A percentile compares a stretch with the other conserved stretches of the same genome.
phyloP scores from a whole-genome alignment of 2,329 filamentous ascomycete species.

The Microascus cirrosus region DNA sequence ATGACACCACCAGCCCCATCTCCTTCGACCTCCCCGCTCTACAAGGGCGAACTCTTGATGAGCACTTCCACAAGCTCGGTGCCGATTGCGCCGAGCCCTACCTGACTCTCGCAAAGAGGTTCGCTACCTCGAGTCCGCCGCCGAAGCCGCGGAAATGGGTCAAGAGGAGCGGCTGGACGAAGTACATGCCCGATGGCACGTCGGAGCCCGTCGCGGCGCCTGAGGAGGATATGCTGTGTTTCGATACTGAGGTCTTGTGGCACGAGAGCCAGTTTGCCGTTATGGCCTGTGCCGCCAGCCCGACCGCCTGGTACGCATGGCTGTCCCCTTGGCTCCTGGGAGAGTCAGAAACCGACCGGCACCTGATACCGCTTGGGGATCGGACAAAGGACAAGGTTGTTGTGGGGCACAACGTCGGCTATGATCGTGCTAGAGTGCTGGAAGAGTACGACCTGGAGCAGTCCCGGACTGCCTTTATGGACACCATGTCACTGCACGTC shows the following conservation, averaged over 20 bases:
- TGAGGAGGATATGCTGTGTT: conserved; percentile 72
- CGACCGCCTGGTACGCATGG: conserved; percentile 94
- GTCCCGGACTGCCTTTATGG: conserved; percentile 75
- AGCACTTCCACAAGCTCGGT: conserved; percentile 87
- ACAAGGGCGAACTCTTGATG: conserved; percentile 72
- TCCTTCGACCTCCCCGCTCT: conserved; percentile 76
- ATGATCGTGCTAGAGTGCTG: conserved; percentile 75
- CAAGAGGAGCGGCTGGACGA: conserved; percentile 81
- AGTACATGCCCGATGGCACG: conserved; percentile 66
- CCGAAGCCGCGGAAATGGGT: conserved; percentile 61
- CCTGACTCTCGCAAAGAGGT: conserved; percentile 61
- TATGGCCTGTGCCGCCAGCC: conserved; percentile 89
- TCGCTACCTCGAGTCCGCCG: conserved; percentile 51
- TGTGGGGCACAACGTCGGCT: conserved; percentile 92
- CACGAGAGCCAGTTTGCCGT: conserved; percentile 86
- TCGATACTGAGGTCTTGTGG: conserved; percentile 96
- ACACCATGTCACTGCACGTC: conserved; percentile 97
- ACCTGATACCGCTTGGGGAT: conserved; percentile 81
- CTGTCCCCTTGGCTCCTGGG: conserved; percentile 88
- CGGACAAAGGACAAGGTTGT: conserved; percentile 62
- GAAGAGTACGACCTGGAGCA: conserved; percentile 86
- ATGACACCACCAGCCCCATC: conserved; percentile 63
- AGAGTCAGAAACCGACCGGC: conserved; percentile 64
- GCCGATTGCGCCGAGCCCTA: conserved; percentile 81
- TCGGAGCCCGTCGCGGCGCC: conserved; percentile 64